phyloP scores from a whole-genome alignment of 768 basidiomycete genomes.

The Tylopilus cervinicoccineus region DNA sequence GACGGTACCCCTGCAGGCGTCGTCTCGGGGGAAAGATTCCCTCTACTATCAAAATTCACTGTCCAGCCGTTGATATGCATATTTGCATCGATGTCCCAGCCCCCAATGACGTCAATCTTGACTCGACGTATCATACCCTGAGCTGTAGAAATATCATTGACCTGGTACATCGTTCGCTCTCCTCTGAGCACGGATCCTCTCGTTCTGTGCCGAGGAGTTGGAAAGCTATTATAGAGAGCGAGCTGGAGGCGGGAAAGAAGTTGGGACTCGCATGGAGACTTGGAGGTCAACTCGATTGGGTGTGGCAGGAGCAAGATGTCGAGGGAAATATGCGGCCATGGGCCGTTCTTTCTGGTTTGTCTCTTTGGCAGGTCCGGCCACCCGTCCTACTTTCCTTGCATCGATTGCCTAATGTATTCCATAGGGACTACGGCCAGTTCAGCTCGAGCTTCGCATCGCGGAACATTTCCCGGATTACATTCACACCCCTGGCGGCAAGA shows the following conservation, averaged over 20 bases:
- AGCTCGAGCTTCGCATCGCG: conserved; percentile 71
- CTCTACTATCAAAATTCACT: conserved; percentile 60
- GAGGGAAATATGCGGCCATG: conserved; percentile 60
- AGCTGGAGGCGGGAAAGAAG: conserved; percentile 49
- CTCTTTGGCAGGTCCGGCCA: conserved; percentile 59
- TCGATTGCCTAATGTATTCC: conserved; percentile 12
- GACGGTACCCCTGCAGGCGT: conserved; percentile 43
- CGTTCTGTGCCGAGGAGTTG: conserved; percentile 43
- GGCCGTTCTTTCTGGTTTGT: conserved; percentile 73
- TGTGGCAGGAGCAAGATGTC: conserved; percentile 68
- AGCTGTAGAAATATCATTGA: conserved; percentile 58
- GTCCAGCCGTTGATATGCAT: conserved; percentile 61
- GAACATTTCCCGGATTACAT: conserved; percentile 58
- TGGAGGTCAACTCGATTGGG: conserved; percentile 79
- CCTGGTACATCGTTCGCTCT: conserved; percentile 50
- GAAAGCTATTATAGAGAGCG: conserved; percentile 53
- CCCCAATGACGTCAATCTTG: conserved; percentile 34
- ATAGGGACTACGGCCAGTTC: conserved; percentile 41
- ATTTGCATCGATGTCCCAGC: conserved; percentile 69
- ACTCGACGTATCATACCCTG: conserved; percentile 48
- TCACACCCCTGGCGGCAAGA: conserved; percentile 37
- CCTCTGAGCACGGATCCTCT: conserved; percentile 36
- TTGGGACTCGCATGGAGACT: conserved; percentile 79
- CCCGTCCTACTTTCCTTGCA: neutral
- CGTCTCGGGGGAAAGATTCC: conserved; percentile 73